These are phyloP conservation scores for Coniochaeta sp. DNA, from an alignment of 2,329 filamentous ascomycete species.

Conservation along the genomic window DNA sequence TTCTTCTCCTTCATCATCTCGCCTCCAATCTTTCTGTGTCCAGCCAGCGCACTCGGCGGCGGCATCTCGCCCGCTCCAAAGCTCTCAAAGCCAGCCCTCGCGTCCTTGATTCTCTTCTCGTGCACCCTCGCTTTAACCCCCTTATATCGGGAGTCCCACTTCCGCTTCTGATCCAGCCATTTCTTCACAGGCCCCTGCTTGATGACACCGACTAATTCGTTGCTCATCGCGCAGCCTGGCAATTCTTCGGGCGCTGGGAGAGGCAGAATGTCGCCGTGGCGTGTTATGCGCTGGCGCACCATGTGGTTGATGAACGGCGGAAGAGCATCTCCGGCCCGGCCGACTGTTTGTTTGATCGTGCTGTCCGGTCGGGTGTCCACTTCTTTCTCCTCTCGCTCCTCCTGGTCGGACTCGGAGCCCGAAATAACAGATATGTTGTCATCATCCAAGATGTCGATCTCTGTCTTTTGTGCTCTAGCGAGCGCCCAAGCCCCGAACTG, in stretches of 20 bases:
- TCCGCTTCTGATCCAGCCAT: constrained; percentile 68
- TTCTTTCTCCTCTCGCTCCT: constrained; percentile 10
- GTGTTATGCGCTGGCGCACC: constrained; percentile 82
- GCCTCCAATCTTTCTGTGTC: constrained; percentile 48
- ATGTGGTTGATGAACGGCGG: constrained; percentile 77
- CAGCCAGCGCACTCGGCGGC: constrained; percentile 76
- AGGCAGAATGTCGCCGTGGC: constrained; percentile 65
- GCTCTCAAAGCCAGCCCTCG: constrained; percentile 61
- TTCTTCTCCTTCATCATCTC: constrained; percentile 41
- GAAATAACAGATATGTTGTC: constrained; percentile 71
- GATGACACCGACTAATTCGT: constrained; percentile 65
- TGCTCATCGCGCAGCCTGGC: constrained; percentile 53
- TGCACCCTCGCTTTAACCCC: constrained; percentile 64
- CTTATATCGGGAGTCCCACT: constrained; percentile 68
- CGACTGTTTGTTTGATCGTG: constrained; percentile 35
- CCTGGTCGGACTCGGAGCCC: constrained; percentile 35
- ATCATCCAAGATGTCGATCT: constrained; percentile 76
- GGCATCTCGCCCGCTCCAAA: constrained; percentile 68
- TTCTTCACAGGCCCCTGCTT: constrained; percentile 73
- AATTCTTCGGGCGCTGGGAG: constrained; percentile 59
- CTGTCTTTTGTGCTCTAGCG: constrained; percentile 69
- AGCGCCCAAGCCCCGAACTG: constrained; percentile 92
- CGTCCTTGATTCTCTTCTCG: constrained; percentile 64
- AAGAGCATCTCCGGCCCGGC: constrained; percentile 78
- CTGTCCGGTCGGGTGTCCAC: not conserved